phyloP scores from a whole-genome alignment of 768 basidiomycete genomes.

The Rhodotorula taiwanensis region DNA sequence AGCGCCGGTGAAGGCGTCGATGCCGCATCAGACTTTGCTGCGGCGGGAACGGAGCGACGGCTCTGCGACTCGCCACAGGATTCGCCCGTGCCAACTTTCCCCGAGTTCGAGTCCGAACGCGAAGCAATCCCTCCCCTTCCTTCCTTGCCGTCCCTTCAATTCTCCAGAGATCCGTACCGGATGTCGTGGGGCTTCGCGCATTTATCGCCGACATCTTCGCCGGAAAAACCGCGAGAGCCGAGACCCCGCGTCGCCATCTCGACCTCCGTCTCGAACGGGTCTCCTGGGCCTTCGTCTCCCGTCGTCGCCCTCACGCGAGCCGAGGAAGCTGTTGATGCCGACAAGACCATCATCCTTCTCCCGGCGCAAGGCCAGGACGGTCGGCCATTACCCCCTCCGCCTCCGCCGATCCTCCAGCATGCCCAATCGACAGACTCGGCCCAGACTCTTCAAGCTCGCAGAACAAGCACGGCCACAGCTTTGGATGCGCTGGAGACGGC shows the following conservation, averaged over 20 bases:
- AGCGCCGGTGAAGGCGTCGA: background rate
- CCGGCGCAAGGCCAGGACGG: background rate
- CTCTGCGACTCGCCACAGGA: conserved; percentile 4
- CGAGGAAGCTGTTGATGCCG: background rate
- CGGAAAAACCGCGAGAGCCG: background rate
- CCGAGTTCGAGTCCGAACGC: too few species aligned
- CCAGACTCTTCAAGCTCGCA: background rate
- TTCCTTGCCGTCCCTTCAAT: conserved; percentile 19
- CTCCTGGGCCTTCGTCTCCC: background rate
- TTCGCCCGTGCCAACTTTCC: background rate
- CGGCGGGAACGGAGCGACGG: background rate
- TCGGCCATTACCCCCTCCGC: background rate
- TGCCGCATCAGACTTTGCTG: too few species aligned
- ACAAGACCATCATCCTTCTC: background rate
- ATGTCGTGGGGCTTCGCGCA: conserved; percentile 31
- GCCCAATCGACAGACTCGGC: conserved; percentile 17
- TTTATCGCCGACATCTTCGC: conserved; percentile 6
- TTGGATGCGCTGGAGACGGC: background rate
- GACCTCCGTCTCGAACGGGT: background rate
- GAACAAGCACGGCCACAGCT: background rate
- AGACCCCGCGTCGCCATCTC: conserved; percentile 19
- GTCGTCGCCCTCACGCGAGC: background rate
- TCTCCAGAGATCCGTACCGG: conserved; percentile 29
- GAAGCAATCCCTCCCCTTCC: conserved; percentile 9
- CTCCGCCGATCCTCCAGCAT: background rate